phyloP scores from a whole-genome alignment of 257 asterid species.

The Solanum peruvianum region DNA sequence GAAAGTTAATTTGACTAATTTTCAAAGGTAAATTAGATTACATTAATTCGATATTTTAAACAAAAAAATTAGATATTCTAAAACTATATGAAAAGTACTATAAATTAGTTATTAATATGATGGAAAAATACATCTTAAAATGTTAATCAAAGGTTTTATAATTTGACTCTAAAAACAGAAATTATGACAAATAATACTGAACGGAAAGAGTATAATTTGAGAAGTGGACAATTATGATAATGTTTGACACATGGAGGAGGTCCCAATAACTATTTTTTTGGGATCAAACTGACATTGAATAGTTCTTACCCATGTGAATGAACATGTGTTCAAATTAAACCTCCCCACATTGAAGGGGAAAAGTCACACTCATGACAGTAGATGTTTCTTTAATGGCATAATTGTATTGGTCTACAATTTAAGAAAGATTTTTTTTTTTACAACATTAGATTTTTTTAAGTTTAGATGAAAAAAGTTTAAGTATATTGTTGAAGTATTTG shows the following conservation, averaged over 20 bases:
- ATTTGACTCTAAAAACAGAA: accelerated
- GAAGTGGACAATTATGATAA: not conserved
- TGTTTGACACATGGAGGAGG: conserved; percentile 24
- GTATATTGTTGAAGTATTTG: not conserved
- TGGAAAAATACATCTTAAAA: no score
- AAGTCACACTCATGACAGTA: not conserved
- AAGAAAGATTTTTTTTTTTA: no score
- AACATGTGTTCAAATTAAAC: not conserved
- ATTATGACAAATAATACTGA: no score
- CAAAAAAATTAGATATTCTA: no score
- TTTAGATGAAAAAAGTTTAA: not conserved
- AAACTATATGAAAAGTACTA: no score
- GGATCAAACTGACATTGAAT: conserved; percentile 1
- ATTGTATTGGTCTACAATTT: not conserved
- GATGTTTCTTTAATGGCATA: not conserved
- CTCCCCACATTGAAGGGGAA: conserved; percentile 1
- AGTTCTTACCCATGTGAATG: conserved; percentile 6
- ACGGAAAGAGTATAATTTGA: not conserved
- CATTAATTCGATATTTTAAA: no score
- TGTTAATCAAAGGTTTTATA: accelerated
- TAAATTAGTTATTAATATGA: no score
- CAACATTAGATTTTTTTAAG: not conserved
- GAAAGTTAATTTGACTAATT: no score
- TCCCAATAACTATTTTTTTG: conserved; percentile 2
- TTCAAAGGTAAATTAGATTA: no score